Evolutionary conservation across 495 filamentous ascomycete species (phyloP).

Genomic region (Echria macrotheca): DNA sequence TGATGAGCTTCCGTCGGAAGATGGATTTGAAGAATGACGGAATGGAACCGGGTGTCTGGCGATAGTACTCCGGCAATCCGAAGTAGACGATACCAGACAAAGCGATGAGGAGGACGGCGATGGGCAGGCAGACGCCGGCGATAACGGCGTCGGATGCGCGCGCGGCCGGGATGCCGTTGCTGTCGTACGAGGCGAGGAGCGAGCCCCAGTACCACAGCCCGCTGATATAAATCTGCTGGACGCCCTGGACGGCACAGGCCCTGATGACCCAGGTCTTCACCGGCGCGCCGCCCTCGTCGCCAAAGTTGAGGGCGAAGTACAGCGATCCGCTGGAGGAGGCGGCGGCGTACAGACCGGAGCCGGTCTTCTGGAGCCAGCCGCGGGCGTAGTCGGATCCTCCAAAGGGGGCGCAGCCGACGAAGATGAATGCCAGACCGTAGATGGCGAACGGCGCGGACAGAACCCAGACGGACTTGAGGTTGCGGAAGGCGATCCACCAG

Average conservation of each 20-base stretch:
- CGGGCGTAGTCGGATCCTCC: constrained; percentile 21
- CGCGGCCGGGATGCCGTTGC: constrained; percentile 22
- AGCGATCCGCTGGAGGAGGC: constrained; percentile 56
- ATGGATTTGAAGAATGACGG: constrained; percentile 55
- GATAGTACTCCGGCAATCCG: constrained; percentile 61
- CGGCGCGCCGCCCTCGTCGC: constrained; percentile 53
- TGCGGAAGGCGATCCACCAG: constrained; percentile 37
- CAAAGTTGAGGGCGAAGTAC: constrained; percentile 65
- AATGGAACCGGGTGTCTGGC: constrained; percentile 60
- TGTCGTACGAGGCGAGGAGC: constrained; percentile 27
- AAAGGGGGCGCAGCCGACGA: constrained; percentile 58
- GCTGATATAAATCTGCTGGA: constrained; percentile 57
- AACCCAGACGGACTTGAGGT: constrained; percentile 31
- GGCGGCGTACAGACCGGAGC: constrained; percentile 52
- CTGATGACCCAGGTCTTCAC: constrained; percentile 60
- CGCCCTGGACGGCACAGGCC: constrained; percentile 57
- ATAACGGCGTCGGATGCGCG: constrained; percentile 22
- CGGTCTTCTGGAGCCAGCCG: constrained; percentile 42
- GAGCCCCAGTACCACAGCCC: constrained; percentile 60
- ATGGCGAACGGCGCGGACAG: constrained; percentile 46
- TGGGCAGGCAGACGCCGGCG: constrained; percentile 43
- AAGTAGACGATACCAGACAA: constrained; percentile 47
- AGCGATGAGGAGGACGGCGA: constrained; percentile 46
- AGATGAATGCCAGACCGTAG: constrained; percentile 56
- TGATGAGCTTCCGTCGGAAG: constrained; percentile 35